These are phyloP conservation scores for Cyberlindnera amylophila DNA, from an alignment of 805 yeast genomes.

Conservation along the genomic window DNA sequence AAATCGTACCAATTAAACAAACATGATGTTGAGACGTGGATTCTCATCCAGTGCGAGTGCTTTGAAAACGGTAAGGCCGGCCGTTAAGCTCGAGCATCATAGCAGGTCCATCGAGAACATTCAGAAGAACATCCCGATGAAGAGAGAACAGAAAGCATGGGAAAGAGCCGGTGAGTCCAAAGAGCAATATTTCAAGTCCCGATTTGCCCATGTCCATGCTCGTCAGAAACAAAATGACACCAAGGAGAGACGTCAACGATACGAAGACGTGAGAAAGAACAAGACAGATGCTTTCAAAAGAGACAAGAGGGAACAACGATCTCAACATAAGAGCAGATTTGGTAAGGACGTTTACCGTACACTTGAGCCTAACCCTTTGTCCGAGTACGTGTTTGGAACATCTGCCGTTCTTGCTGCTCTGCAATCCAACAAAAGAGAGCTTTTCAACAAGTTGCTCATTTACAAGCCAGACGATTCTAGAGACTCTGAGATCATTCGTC, in stretches of 20 bases:
- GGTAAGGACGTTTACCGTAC: constrained; percentile 22
- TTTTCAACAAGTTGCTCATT: constrained; percentile 47
- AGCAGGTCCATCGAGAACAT: constrained; percentile 23
- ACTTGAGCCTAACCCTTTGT: constrained; percentile 40
- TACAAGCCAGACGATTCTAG: constrained; percentile 35
- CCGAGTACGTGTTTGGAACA: constrained; percentile 74
- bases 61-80: constrained; percentile 16
- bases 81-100: constrained; percentile 10
- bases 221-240: constrained; percentile 24
- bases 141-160: constrained; percentile 56
- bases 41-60: constrained; percentile 1
- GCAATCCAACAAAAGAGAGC: constrained; percentile 47
- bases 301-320: constrained; percentile 14
- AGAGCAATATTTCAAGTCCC: constrained; percentile 56
- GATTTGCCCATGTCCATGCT: constrained; percentile 67
- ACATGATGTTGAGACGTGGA: neutral
- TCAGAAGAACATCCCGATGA: constrained; percentile 42
- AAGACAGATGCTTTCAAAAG: constrained; percentile 6
- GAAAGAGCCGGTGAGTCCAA: constrained; percentile 56
- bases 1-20: too few relatives aligned
- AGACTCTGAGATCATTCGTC: constrained; percentile 39
- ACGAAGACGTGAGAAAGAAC: constrained; percentile 18
- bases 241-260: constrained; percentile 18
- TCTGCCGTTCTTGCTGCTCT: constrained; percentile 74
- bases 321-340: constrained; percentile 17